These are phyloP conservation scores for Candida gigantensis DNA, from an alignment of 1,139 yeast species.

Conservation along the genomic window DNA sequence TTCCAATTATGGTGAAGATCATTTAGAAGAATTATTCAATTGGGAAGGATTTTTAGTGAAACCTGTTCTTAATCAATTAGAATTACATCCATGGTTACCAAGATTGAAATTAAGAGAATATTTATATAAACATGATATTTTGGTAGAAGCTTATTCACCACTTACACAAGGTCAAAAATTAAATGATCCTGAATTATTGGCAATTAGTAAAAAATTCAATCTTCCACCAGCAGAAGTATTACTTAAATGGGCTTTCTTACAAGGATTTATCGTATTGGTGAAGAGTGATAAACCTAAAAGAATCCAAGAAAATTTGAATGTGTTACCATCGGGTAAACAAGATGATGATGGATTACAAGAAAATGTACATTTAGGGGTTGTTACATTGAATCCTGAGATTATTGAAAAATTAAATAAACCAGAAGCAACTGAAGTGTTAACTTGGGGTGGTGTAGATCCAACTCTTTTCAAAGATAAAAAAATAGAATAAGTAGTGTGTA, in stretches of 20 bases:
- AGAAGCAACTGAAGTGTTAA: constrained; percentile 30
- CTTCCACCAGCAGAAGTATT: constrained; percentile 30
- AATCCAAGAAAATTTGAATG: constrained; percentile 35
- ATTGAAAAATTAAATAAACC: constrained; percentile 35
- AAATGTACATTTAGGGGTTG: constrained; percentile 28
- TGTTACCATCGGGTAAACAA: constrained; percentile 31
- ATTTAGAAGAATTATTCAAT: constrained; percentile 36
- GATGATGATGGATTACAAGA: constrained; percentile 27
- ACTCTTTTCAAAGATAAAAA: constrained; percentile 19
- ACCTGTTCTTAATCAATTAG: constrained; percentile 47
- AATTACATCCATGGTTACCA: constrained; percentile 51
- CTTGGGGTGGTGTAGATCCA: constrained; percentile 34
- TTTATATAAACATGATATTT: constrained; percentile 39
- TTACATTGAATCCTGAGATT: constrained; percentile 35
- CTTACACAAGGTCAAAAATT: constrained; percentile 61
- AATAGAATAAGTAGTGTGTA: background rate
- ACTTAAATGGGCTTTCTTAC: constrained; percentile 41
- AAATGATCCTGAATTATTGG: constrained; percentile 49
- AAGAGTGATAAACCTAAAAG: constrained; percentile 60
- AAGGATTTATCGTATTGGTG: constrained; percentile 72
- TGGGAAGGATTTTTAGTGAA: constrained; percentile 36
- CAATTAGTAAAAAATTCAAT: constrained; percentile 25
- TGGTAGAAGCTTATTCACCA: constrained; percentile 71
- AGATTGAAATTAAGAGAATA: constrained; percentile 38
- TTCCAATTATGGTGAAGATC: constrained; percentile 40